Evolutionary conservation across 2,329 filamentous ascomycete species (phyloP).

Genomic region (Fusarium xylarioides): DNA sequence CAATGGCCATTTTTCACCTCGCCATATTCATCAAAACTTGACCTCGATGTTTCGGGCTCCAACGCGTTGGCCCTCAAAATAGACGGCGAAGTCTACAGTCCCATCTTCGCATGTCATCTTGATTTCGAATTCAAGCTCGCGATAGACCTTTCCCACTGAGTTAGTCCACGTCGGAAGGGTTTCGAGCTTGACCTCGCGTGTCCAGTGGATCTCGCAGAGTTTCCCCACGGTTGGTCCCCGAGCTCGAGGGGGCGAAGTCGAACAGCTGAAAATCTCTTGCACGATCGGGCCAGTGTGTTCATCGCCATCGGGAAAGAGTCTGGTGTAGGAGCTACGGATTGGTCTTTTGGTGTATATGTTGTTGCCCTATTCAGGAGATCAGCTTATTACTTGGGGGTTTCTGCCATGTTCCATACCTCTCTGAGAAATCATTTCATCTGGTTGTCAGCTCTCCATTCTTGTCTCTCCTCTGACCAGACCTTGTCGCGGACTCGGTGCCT

Average conservation of each 20-base stretch:
- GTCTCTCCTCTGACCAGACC: background rate
- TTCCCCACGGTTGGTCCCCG: background rate
- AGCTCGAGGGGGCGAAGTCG: too few relatives aligned
- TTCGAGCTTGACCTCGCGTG: background rate
- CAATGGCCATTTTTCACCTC: too few relatives aligned
- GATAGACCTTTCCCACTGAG: background rate
- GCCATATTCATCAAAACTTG: too few relatives aligned
- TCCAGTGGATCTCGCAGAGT: conserved; percentile 38
- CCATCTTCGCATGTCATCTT: conserved; percentile 36
- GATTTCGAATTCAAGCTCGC: background rate
- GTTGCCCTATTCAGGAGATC: too few relatives aligned
- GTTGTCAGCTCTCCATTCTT: background rate
- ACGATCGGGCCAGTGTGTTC: too few relatives aligned
- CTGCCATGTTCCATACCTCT: background rate
- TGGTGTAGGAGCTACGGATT: too few relatives aligned
- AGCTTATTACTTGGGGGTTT: too few relatives aligned
- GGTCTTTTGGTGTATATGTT: too few relatives aligned
- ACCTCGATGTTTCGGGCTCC: conserved; percentile 31
- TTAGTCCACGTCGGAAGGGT: conserved; percentile 26
- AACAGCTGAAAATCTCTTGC: too few relatives aligned
- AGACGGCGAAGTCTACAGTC: conserved; percentile 36
- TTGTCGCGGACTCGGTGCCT: too few relatives aligned
- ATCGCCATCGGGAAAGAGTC: too few relatives aligned
- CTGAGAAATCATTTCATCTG: background rate
- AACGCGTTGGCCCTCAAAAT: conserved; percentile 17